These are phyloP conservation scores for Lactarius hatsudake DNA, from an alignment of 768 basidiomycete genomes.

Conservation along the genomic window DNA sequence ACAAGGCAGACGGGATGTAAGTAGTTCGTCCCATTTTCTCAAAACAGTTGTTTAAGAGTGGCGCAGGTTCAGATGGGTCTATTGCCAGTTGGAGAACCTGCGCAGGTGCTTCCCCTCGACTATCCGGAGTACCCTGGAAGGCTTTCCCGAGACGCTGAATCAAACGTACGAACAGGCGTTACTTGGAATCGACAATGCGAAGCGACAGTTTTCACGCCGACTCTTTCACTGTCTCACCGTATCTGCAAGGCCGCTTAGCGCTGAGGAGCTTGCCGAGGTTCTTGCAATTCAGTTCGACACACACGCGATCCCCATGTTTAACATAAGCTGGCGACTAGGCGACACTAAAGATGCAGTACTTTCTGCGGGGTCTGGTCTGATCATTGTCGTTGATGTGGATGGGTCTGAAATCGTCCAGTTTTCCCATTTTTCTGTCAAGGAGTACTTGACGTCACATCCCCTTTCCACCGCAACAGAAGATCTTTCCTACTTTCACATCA, in stretches of 20 bases:
- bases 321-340: neutral
- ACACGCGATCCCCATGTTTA: neutral
- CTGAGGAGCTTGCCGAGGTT: neutral
- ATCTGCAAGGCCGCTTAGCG: slow-evolving; percentile 4
- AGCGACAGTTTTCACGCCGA: neutral
- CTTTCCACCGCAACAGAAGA: neutral
- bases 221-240: slow-evolving; percentile 5
- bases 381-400: neutral
- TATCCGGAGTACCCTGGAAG: neutral
- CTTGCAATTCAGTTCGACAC: neutral
- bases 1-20: too few species aligned
- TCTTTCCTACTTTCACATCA: neutral
- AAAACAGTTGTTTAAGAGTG: too few species aligned
- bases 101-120: neutral
- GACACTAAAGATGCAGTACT: neutral
- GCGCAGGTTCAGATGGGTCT: slow-evolving; percentile 6
- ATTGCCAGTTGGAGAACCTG: slow-evolving; percentile 7
- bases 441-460: slow-evolving; percentile 1
- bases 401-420: neutral
- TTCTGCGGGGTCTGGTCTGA: neutral
- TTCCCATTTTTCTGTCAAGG: neutral
- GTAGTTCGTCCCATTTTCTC: too few species aligned
- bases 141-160: slow-evolving; percentile 3
- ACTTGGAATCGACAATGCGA: neutral
- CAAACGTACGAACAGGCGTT: neutral